These are phyloP conservation scores for Irpex rosettiformis DNA, from an alignment of 1,284 basidiomycete genomes.

Conservation along the genomic window DNA sequence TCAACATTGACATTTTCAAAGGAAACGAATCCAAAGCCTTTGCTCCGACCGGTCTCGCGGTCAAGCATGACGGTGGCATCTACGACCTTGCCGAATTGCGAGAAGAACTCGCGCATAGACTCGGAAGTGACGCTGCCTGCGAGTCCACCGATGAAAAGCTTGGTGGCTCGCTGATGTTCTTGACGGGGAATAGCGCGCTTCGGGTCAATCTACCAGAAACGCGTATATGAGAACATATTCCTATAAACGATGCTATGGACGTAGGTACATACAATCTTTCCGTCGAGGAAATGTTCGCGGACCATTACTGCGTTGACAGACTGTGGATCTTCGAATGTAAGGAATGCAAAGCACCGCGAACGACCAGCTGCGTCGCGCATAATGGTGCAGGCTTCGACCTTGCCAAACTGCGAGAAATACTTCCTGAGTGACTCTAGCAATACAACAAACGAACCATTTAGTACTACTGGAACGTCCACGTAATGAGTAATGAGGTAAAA, in stretches of 20 bases:
- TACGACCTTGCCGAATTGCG: conserved; percentile 88
- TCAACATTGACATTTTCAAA: conserved; percentile 90
- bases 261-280: conserved; percentile 83
- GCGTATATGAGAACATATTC: conserved; percentile 45
- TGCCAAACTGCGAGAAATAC: conserved; percentile 72
- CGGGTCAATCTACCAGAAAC: conserved; percentile 82
- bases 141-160: conserved; percentile 95
- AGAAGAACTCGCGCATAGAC: conserved; percentile 89
- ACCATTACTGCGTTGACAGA: conserved; percentile 83
- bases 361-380: conserved; percentile 92
- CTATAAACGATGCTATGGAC: conserved; percentile 87
- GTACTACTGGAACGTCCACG: conserved; percentile 21
- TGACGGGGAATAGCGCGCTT: conserved; percentile 97
- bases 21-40: conserved; percentile 98
- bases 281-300: conserved; percentile 84
- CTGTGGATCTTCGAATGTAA: conserved; percentile 85
- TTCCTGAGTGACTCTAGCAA: conserved; percentile 64
- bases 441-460: conserved; percentile 22
- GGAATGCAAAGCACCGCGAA: conserved; percentile 92
- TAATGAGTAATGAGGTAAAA: conserved; percentile 23
- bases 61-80: conserved; percentile 99
- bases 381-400: conserved; percentile 90
- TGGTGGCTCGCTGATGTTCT: conserved; percentile 88
- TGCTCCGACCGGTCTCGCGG: conserved; percentile 91
- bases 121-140: conserved; percentile 91